Base-by-base conservation (phyloP, 108 stramenopile genomes). In the Skeletonema menzelii region DNA sequence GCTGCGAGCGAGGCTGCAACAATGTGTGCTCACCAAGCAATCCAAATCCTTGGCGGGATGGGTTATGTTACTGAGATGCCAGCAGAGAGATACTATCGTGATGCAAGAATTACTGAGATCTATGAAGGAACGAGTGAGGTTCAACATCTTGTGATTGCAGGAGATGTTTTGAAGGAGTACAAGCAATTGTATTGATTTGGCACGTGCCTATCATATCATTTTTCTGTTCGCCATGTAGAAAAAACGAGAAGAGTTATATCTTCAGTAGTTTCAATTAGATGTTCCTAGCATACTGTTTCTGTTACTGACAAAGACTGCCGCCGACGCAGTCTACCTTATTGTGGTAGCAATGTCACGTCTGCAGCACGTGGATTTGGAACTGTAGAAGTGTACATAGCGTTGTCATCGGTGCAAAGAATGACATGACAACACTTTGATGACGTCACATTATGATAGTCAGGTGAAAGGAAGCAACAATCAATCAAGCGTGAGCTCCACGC, bases 61-160 rank as follows among this genome's bases (percentile, higher is more conserved):
- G 97, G 97, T 8, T 99, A 98, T 73, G 98, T 99, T 13, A 89
- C 83, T 1, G 98, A 99, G 27, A 98, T 99, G 97, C 98, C 98
- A 17, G 98, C 97, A 8, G 98, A 99, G 63, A 84, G 98, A 46
- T 88, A 97, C 74, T 99, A 99, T 71, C 85, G 98, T 24, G 98
- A 99, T 80, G 98, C 98, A 31, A 76, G 98, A 55, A 99, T 99
- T 70, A 99, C 98, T 7, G 98, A 99, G 71, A 99, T 99, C 70
- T 99, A 99, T 72, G 98, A 99, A 72, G 98, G 97, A 20, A 98
- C 97, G 11, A 90, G 87, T 62, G 97, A 98, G 63, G 87, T 98
- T 60, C 97, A 98, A 79, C 96, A 97, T 69, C 69, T 98, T 68
- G 97, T 98, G 13, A 97, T 99, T 68, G 96, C 97, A 2, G 85